Percentiles rank a stretch among this genome's conserved stretches.
Evolutionary conservation across 805 yeast species (phyloP).

Genomic region (Pichia heedii): DNA sequence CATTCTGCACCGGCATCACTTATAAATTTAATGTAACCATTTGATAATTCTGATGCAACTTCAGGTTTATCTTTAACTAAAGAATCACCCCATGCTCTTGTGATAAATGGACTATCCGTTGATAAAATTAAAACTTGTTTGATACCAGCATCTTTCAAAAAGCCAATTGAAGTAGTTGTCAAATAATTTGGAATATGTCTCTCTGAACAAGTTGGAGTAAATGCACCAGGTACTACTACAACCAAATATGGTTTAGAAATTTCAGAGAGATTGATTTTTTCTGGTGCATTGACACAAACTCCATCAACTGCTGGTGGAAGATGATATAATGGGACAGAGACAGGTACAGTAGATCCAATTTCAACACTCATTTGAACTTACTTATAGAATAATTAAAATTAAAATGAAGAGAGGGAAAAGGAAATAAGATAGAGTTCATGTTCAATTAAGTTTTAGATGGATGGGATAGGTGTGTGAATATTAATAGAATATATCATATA

Average conservation of each 20-base stretch:
- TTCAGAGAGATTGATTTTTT: conserved; percentile 1
- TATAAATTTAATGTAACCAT: conserved; percentile 32
- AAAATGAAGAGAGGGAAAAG: neutral
- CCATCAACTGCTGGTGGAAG: conserved; percentile 8
- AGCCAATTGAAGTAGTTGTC: conserved; percentile 19
- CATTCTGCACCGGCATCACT: conserved; percentile 42
- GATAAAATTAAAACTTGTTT: conserved; percentile 31
- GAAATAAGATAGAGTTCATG: neutral
- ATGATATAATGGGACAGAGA: neutral
- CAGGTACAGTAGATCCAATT: neutral
- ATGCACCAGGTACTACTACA: conserved; percentile 44
- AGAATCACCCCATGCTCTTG: conserved; percentile 39
- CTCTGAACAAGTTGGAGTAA: conserved; percentile 41
- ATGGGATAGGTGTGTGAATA: no score
- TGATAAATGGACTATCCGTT: conserved; percentile 36
- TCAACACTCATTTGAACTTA: neutral
- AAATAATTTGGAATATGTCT: conserved; percentile 35
- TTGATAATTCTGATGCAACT: neutral
- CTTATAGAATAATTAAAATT: neutral
- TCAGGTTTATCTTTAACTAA: conserved; percentile 27
- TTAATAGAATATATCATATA: no score
- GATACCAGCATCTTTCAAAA: conserved; percentile 31
- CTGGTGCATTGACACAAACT: conserved; percentile 7
- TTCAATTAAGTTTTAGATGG: no score
- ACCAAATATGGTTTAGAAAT: conserved; percentile 15